Conservation (phyloP, 345 rosid genomes). For the Clausena lansium region DNA sequence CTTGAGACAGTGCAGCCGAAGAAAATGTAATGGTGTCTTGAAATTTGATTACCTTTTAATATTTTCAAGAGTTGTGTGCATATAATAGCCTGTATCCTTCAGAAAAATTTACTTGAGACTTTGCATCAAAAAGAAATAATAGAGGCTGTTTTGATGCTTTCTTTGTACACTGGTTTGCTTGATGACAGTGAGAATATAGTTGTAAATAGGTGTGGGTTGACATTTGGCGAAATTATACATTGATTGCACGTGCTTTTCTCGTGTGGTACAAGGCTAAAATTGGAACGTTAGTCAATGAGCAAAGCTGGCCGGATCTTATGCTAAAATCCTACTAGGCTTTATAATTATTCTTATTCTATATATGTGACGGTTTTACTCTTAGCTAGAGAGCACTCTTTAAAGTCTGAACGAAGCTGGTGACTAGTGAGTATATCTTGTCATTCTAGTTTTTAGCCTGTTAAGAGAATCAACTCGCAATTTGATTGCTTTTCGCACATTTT, state of each 20-base stretch:
- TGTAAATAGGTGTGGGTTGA: neutral
- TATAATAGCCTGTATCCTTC: neutral
- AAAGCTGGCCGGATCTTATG: neutral
- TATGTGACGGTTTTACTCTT: neutral
- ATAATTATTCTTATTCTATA: neutral
- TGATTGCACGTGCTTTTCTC: neutral
- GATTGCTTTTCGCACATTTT: neutral
- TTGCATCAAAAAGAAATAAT: neutral
- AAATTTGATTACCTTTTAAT: neutral
- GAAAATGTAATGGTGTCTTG: constrained; percentile 29
- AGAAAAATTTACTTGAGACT: neutral
- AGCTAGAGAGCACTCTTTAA: neutral
- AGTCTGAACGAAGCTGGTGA: neutral
- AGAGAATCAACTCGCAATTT: neutral
- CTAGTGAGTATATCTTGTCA: neutral
- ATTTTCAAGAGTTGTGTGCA: neutral
- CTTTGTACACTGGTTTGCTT: neutral
- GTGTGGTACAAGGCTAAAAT: neutral
- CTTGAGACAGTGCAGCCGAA: constrained; percentile 60
- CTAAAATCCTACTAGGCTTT: neutral
- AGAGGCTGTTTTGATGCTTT: neutral
- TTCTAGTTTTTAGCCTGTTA: neutral
- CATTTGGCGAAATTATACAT: neutral
- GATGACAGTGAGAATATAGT: neutral
- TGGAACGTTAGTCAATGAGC: neutral